Base-by-base conservation (phyloP, 2,329 filamentous ascomycete genomes). In the Metarhizium rileyi region DNA sequence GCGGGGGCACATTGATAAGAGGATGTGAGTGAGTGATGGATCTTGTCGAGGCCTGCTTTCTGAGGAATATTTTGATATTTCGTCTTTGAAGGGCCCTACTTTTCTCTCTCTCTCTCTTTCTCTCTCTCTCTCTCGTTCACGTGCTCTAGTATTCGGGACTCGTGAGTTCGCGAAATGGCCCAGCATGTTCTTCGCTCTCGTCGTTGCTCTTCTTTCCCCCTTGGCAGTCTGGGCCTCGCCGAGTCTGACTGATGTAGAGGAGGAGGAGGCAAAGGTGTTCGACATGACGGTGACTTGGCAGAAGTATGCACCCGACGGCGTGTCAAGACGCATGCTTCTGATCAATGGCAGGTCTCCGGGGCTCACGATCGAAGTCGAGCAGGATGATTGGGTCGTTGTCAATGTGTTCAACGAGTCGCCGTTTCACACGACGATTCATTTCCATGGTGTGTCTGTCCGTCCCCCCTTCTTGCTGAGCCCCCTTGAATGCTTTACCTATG, bases 311-410 rank as follows among this genome's bases (percentile, higher is more conserved):
- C 72, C 72, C 0, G 68, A 74, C 61, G 77, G 78, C 23, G 65
- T 69, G 49, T 51, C 61, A 0, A 63, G 70, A 12, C 54, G 70
- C 38, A 70, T 74, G 63, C 57, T 74, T 53, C 65, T 83, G 40
- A 64, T 82, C 57, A 84, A 85, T 53, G 75, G 74, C 10, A 70
- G 79, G 56, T 80, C 77, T 45, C 82, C 83, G 0, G 84, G 81
- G 0, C 83, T 83, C 0, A 65, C 70, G 2, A 70, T 86, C 8
- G 70, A 75, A 44, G 45, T 42, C 14, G 49, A 51, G n/a, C 46
- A 51, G 18, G 46, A 51, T 20, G 49, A 51, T 48, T 59, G 64
- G 22, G 67, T 76, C 3, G 57, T 66, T n/a, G 62, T 76, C 5
- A 55, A 60, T 3, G 70, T 78, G 2, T 56, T 65, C 38, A 79